These are phyloP conservation scores for Hondaea fermentalgiana DNA, from an alignment of 108 stramenopile species.

Conservation along the genomic window DNA sequence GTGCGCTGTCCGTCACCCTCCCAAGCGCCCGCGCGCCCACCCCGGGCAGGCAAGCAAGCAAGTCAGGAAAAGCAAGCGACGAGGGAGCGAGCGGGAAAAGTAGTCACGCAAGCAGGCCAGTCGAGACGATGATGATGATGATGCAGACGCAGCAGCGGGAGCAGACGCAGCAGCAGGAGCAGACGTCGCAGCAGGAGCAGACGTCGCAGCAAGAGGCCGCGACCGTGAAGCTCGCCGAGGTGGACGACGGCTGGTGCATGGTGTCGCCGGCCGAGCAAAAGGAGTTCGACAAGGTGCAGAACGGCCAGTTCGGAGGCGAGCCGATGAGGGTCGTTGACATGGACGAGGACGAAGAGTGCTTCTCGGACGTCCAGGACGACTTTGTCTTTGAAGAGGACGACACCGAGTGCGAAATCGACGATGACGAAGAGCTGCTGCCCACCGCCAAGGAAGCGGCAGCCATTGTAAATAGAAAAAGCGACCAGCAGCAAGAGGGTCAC, in stretches of 20 bases:
- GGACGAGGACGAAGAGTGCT: not conserved
- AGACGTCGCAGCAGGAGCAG: not conserved
- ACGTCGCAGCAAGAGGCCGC: not conserved
- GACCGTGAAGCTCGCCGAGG: not conserved
- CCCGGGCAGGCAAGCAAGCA: no score
- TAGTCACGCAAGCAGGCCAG: no score
- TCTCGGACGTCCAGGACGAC: not conserved
- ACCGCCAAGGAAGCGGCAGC: not conserved
- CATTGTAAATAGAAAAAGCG: not conserved
- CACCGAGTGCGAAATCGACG: not conserved
- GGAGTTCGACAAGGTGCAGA: not conserved
- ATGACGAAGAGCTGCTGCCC: not conserved
- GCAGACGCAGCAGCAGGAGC: not conserved
- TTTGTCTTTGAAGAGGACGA: not conserved
- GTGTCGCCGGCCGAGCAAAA: not conserved
- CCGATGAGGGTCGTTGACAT: not conserved
- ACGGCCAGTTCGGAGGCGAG: not conserved
- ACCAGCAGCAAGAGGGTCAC: not conserved
- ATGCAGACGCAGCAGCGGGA: not conserved
- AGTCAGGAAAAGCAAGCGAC: no score
- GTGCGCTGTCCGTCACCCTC: no score
- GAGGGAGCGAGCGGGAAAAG: no score
- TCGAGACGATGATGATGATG: no score
- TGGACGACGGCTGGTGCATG: slow-evolving; percentile 22
- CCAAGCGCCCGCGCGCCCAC: no score